Evolutionary conservation across 768 basidiomycete genomes (phyloP), one percentile per base, ranked within the genome.

Genomic region (Cantharellus anzutake): DNA sequence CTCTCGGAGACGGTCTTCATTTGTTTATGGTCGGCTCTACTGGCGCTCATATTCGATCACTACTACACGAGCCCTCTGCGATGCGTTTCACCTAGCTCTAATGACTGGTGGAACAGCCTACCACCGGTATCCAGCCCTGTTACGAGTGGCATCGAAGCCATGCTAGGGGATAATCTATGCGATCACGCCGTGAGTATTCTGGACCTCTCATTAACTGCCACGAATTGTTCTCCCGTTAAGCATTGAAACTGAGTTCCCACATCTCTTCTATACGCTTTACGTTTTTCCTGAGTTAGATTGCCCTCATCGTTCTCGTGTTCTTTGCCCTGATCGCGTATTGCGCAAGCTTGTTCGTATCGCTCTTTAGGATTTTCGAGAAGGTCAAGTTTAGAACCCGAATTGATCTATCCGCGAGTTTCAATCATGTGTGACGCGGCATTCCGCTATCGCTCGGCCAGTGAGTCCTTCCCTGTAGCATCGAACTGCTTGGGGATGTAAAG

Each of bases 1-100:
- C 78, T 93, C 40, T 77, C 81, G 52, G 92, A 94, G 73, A 84
- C 91, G 51, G 74, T 89, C 59, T 91, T 89, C 69, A 90, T 91
- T 65, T 93, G 90, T 70, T 80, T 84, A n/a, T 94, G 90, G 89
- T 89, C 87, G 60, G 86, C 88, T 40, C 82, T 85, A 14, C 76
- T 93, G 59, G 87, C 88, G 16, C 82, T 93, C 58, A 81, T 80
- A 63, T 89, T 93, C 71, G 88, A 93, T 75, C 89, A 94, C 67
- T 90, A 83, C 70, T 90, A 92, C 72, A 92, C 89, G 3, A 86
- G 88, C 2, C 72, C 81, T 34, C 78, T 93, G 52, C 82, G 85
- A 40, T 94, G 91, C 65, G 78, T 84, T 0, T 73, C 81, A 2
- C 65, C 71, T 3, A 75, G 76, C 20, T 73, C 71, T 42, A 81